These are phyloP conservation scores for Nothophaeocryptopus gaeumannii DNA, from an alignment of 2,329 filamentous ascomycete species.

Conservation along the genomic window DNA sequence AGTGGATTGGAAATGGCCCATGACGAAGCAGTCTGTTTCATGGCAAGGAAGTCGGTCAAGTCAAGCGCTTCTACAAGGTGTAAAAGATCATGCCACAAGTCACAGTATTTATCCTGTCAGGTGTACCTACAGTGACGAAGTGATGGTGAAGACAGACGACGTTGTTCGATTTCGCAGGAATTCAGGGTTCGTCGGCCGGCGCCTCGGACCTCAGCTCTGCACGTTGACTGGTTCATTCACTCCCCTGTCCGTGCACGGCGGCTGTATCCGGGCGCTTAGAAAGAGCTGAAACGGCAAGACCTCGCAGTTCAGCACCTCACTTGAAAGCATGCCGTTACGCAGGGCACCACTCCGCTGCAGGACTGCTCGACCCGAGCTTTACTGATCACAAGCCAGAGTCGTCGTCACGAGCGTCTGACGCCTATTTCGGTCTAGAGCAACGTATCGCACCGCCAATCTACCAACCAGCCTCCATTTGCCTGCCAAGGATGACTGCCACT, in stretches of 20 bases:
- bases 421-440: conserved; percentile 1
- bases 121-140: too few species aligned
- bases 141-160: too few species aligned
- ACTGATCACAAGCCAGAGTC: not conserved
- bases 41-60: too few species aligned
- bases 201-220: not conserved
- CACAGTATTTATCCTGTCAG: too few species aligned
- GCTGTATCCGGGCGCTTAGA: conserved; percentile 5
- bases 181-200: too few species aligned
- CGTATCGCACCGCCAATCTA: conserved; percentile 2
- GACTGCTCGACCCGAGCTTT: not conserved
- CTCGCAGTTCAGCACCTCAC: too few species aligned
- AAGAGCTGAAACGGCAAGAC: conserved; percentile 4
- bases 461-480: not conserved
- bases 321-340: not conserved
- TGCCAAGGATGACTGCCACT: conserved; percentile 4
- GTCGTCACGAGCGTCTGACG: conserved; percentile 1
- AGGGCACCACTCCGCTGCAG: conserved; percentile 6
- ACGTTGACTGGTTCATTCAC: conserved; percentile 2
- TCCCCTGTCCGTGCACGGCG: not conserved
- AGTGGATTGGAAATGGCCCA: too few species aligned
- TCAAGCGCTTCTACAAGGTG: too few species aligned
- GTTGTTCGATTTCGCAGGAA: too few species aligned
- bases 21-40: too few species aligned
- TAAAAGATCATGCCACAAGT: too few species aligned